These are phyloP conservation scores for Nematodospora valgi DNA, from an alignment of 805 yeast species.

Conservation along the genomic window DNA sequence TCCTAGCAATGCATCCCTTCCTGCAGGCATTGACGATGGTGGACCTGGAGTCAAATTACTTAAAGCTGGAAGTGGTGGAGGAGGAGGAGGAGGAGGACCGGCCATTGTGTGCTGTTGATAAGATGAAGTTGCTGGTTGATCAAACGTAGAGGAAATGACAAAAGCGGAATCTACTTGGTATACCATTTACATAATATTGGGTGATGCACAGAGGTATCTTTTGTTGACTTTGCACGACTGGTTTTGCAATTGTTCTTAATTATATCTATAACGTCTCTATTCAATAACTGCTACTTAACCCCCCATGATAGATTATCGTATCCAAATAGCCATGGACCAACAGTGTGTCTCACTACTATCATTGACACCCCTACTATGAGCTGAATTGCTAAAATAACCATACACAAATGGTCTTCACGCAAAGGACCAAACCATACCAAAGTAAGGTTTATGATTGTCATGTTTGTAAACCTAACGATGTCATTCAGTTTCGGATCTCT, in stretches of 20 bases:
- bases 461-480: conserved; percentile 58
- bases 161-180: too few relatives aligned
- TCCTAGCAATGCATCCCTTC: conserved; percentile 58
- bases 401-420: conserved; percentile 76
- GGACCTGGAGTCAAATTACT: conserved; percentile 16
- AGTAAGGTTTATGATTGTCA: conserved; percentile 82
- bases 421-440: conserved; percentile 88
- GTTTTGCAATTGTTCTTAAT: background rate
- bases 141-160: too few relatives aligned
- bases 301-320: conserved; percentile 67
- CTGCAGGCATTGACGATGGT: conserved; percentile 22
- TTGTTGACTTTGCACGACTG: background rate
- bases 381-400: conserved; percentile 57
- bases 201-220: too few relatives aligned
- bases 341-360: conserved; percentile 70
- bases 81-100: conserved; percentile 19
- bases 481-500: conserved; percentile 16
- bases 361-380: conserved; percentile 63
- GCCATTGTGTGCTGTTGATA: conserved; percentile 7
- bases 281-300: conserved; percentile 22
- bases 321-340: conserved; percentile 86
- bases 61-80: conserved; percentile 33
- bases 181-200: too few relatives aligned
- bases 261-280: conserved; percentile 1
- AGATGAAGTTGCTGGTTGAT: conserved; percentile 6